Conservation (phyloP, 1,284 basidiomycete genomes). For the Mrakiaceae sp. region DNA sequence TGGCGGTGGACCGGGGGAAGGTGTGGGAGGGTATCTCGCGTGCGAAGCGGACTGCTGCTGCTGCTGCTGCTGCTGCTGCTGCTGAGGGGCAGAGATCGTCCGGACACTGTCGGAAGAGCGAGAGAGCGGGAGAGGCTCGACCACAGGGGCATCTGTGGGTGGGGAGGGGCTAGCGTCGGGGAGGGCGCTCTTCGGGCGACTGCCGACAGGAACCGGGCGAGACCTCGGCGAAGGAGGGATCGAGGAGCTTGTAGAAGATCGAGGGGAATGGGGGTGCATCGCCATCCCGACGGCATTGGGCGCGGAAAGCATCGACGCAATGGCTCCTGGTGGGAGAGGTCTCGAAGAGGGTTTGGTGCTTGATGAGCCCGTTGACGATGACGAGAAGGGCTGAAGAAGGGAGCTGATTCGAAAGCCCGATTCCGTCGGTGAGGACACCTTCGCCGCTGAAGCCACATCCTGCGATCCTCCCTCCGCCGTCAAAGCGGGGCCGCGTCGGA, state of each 20-base stretch:
- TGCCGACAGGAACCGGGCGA: too few species aligned
- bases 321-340: background rate
- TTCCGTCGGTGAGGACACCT: background rate
- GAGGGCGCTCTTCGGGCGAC: too few species aligned
- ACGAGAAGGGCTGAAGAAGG: constrained; percentile 5
- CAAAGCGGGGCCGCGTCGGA: too few species aligned
- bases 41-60: background rate
- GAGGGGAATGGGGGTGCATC: background rate
- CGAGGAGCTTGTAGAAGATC: background rate
- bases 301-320: background rate
- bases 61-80: too few species aligned
- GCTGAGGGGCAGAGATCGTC: constrained; percentile 4
- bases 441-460: background rate
- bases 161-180: too few species aligned
- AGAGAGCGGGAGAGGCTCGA: background rate
- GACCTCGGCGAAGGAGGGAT: background rate
- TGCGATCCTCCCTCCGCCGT: background rate
- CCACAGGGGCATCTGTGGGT: background rate
- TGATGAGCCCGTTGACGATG: background rate
- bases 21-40: constrained; percentile 18
- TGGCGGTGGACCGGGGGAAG: background rate
- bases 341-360: background rate
- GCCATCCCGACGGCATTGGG: background rate
- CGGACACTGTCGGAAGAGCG: background rate
- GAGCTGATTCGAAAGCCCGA: background rate